Conservation (phyloP, 169 alveolate species). For the Theileria equi region DNA sequence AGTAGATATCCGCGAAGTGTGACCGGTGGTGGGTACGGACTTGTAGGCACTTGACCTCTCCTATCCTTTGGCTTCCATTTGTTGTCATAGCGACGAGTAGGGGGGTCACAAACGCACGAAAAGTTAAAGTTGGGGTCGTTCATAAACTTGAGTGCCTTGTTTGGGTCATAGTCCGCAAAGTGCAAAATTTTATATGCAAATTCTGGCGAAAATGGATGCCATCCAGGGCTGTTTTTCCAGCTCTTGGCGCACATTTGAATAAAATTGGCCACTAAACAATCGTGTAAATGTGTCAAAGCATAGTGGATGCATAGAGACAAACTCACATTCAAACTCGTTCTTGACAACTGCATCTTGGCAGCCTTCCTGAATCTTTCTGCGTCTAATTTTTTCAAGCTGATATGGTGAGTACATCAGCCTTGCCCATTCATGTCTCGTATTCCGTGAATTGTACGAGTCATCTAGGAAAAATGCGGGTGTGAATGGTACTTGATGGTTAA, state of each 20-base stretch:
- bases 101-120: conserved; percentile 81
- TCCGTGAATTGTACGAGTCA: conserved; percentile 54
- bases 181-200: conserved; percentile 82
- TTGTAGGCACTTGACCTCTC: conserved; percentile 76
- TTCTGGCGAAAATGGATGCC: conserved; percentile 88
- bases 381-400: conserved; percentile 72
- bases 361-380: conserved; percentile 72
- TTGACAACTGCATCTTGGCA: conserved; percentile 69
- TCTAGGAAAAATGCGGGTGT: conserved; percentile 81
- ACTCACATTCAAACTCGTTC: conserved; percentile 73
- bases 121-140: conserved; percentile 79
- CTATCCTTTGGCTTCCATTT: conserved; percentile 85
- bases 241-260: conserved; percentile 77
- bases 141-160: conserved; percentile 76
- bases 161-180: conserved; percentile 82
- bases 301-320: background rate
- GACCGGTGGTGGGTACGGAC: conserved; percentile 76
- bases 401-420: conserved; percentile 81
- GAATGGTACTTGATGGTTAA: conserved; percentile 80
- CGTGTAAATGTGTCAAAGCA: background rate
- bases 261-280: conserved; percentile 68
- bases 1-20: conserved; percentile 71
- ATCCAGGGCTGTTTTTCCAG: conserved; percentile 82
- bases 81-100: conserved; percentile 79
- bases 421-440: conserved; percentile 67